Evolutionary conservation across 2,329 filamentous ascomycete genomes (phyloP), one percentile per base, ranked within the genome.

Genomic region (Byssoonygena ceratinophila): DNA sequence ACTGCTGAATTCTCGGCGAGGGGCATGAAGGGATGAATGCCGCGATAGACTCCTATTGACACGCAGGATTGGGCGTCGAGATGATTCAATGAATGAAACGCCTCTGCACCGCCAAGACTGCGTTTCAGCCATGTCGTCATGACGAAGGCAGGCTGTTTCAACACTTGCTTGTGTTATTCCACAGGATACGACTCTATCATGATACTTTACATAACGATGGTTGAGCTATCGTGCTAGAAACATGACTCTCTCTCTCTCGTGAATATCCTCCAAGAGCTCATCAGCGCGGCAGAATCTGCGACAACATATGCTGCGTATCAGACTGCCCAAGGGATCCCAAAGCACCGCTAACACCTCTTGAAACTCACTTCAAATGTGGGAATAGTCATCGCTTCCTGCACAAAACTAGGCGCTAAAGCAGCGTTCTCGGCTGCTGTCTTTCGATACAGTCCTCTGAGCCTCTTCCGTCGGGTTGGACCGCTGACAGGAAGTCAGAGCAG

Each of bases 51-150:
- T 29, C 27, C 27, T 1, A 44, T n/a, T 31, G n/a, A 32, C 43
- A 9, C 14, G 3, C 14, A 12, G 31, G 20, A 5, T 20, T 46
- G 44, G 31, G 22, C 44, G 7, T 39, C n/a, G 14, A n/a, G 23
- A 40, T 49, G 4, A 4, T 49, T 16, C 46, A 39, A 4, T 20
- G 47, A 50, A 36, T 32, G 48, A 51, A 51, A 51, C 48, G 25
- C 20, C 12, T 11, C 22, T 31, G 11, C 9, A 12, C 39, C 18
- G 48, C 48, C 48, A 51, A 51, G 48, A 23, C 48, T 27, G 1
- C 39, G 39, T 51, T 44, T 44, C 37, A 51, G 48, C 48, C 48
- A 51, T 51, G 48, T 51, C 48, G 48, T 51, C 48, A 51, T 51
- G 22, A 44, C 20, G 8, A 25, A 41, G 11, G 39, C 39, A 3